phyloP scores from a whole-genome alignment of 495 filamentous ascomycete species.

The Hypoxylon intermedium region DNA sequence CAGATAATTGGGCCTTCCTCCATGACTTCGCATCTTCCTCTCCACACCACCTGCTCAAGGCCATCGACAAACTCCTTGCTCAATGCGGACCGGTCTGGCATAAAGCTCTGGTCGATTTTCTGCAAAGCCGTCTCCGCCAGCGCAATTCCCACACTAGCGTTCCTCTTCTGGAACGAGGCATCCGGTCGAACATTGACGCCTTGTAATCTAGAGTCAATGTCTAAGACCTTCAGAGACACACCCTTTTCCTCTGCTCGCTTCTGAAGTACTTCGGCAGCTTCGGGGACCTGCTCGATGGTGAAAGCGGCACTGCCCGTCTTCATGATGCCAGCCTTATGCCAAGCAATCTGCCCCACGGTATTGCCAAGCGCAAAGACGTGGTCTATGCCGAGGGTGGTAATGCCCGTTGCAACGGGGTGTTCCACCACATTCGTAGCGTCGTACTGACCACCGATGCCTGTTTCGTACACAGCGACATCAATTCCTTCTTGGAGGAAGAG shows the following conservation, averaged over 20 bases:
- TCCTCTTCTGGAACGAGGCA: constrained; percentile 83
- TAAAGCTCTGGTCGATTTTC: constrained; percentile 50
- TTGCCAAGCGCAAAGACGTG: constrained; percentile 79
- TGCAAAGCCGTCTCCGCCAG: constrained; percentile 69
- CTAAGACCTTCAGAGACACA: constrained; percentile 66
- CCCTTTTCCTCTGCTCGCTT: constrained; percentile 73
- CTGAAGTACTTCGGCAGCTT: constrained; percentile 71
- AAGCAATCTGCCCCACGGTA: constrained; percentile 90
- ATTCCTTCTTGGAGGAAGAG: constrained; percentile 82
- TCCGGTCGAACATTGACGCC: constrained; percentile 75
- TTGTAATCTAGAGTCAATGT: constrained; percentile 67
- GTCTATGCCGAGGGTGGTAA: constrained; percentile 90
- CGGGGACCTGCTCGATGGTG: constrained; percentile 71
- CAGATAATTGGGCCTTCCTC: constrained; percentile 71
- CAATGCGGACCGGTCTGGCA: constrained; percentile 46
- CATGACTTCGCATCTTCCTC: constrained; percentile 84
- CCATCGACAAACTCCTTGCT: constrained; percentile 75
- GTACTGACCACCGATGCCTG: constrained; percentile 91
- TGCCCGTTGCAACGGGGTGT: constrained; percentile 73
- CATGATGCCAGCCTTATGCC: constrained; percentile 96
- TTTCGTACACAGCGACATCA: constrained; percentile 86
- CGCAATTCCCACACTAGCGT: constrained; percentile 82
- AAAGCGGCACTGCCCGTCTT: constrained; percentile 75
- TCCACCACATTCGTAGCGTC: constrained; percentile 92
- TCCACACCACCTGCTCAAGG: constrained; percentile 74